Evolutionary conservation across 1,284 basidiomycete genomes (phyloP).

Genomic region (Ustanciosporium gigantosporum): DNA sequence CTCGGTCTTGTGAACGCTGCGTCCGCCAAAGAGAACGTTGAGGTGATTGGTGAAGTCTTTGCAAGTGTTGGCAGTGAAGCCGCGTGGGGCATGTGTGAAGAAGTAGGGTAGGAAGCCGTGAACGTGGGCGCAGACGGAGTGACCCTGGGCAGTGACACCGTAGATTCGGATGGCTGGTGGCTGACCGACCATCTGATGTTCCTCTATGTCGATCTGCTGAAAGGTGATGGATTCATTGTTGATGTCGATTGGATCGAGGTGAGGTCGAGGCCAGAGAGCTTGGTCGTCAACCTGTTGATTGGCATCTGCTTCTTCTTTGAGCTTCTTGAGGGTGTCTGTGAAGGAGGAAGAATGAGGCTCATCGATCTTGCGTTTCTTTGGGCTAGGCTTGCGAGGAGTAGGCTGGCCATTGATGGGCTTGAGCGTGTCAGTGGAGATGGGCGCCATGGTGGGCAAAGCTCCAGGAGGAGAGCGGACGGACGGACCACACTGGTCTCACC

Average conservation of each 20-base stretch:
- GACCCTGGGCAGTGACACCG: conserved; percentile 51
- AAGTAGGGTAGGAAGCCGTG: conserved; percentile 60
- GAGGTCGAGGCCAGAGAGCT: conserved; percentile 47
- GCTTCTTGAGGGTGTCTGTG: conserved; percentile 47
- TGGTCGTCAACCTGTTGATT: conserved; percentile 37
- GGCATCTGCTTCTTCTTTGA: conserved; percentile 39
- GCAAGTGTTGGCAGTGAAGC: conserved; percentile 51
- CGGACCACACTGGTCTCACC: no score
- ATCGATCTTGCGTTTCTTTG: conserved; percentile 39
- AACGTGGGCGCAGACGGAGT: conserved; percentile 59
- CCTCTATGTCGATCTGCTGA: conserved; percentile 61
- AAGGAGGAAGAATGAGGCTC: conserved; percentile 40
- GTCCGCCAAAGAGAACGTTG: conserved; percentile 49
- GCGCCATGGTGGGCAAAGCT: conserved; percentile 29
- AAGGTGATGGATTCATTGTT: conserved; percentile 45
- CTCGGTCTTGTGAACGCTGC: conserved; percentile 39
- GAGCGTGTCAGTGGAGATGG: conserved; percentile 27
- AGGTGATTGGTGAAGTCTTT: conserved; percentile 56
- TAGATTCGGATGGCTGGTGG: conserved; percentile 58
- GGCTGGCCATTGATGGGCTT: conserved; percentile 4
- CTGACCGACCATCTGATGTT: conserved; percentile 41
- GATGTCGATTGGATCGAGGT: conserved; percentile 35
- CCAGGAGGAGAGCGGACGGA: no score
- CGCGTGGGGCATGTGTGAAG: conserved; percentile 55
- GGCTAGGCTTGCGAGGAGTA: conserved; percentile 4